Evolutionary conservation across 2,329 filamentous ascomycete genomes (phyloP).

Genomic region (Fusarium oxysporum): DNA sequence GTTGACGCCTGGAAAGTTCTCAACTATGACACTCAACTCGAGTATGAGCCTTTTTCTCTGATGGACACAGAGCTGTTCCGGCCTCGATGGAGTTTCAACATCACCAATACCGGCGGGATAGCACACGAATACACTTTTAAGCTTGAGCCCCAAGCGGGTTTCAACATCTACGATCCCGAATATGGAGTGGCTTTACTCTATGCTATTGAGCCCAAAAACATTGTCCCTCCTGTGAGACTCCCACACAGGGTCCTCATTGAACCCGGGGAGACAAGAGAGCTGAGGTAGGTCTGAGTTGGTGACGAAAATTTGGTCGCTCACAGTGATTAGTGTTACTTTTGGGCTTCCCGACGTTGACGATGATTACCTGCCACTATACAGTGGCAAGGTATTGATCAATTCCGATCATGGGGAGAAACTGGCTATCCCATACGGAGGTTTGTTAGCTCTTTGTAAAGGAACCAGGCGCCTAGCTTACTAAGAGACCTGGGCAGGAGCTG

Average conservation of each 20-base stretch:
- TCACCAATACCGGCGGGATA: conserved; percentile 58
- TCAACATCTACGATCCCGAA: conserved; percentile 48
- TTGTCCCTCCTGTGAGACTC: conserved; percentile 47
- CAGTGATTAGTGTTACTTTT: conserved; percentile 45
- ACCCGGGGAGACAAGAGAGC: conserved; percentile 46
- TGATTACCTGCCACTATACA: conserved; percentile 56
- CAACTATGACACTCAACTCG: conserved; percentile 52
- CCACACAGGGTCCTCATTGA: conserved; percentile 43
- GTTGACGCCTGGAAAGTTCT: conserved; percentile 60
- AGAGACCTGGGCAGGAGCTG: conserved; percentile 44
- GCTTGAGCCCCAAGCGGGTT: conserved; percentile 56
- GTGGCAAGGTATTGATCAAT: conserved; percentile 57
- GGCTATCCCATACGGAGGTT: conserved; percentile 57
- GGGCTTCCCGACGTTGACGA: conserved; percentile 47
- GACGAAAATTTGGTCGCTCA: background rate
- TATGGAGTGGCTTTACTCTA: conserved; percentile 47
- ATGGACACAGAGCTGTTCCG: conserved; percentile 61
- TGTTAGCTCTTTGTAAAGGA: background rate
- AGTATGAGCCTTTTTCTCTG: conserved; percentile 59
- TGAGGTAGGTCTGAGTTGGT: conserved; percentile 38
- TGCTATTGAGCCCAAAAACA: conserved; percentile 43
- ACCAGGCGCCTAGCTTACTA: background rate
- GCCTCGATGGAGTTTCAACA: conserved; percentile 49
- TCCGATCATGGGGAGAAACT: conserved; percentile 56
- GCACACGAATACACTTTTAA: conserved; percentile 56